Base-by-base conservation (phyloP, 139 green algal species). In the Micromonas commoda region DNA sequence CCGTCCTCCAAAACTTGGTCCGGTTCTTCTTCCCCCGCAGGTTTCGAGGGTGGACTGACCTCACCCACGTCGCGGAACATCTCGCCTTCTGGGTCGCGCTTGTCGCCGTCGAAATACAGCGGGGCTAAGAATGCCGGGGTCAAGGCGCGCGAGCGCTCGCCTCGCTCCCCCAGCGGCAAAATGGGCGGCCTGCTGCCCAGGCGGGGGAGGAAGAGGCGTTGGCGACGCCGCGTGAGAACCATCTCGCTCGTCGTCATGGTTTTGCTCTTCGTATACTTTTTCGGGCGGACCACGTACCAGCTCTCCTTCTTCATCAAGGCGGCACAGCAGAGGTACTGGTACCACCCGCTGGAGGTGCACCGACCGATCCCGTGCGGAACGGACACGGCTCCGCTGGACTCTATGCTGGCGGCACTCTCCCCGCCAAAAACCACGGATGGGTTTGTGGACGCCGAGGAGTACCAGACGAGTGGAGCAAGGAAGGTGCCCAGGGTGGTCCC, bases 241-340 rank as follows among this genome's bases (percentile, higher is more conserved):
- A 32, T n/a, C 35, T 6, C 35, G 13, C 26, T 23, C 20, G 35
- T 61, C 23, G 23, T 28, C 35, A 19, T 75, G 29, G 4, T 60
- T n/a, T 54, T 75, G 1, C 16, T 54, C 1, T 29, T 75, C 35
- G 21, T 75, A 2, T 54, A 75, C 37, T 75, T 75, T 32, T 75
- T 75, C 68, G 68, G 68, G 23, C 68, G 68, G 26, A 75, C 68
- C 24, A n/a, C 68, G 68, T 75, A 75, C 13, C 68, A 75, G 33
- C 35, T 75, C 26, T n/a, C 35, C 29, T 75, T 61, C 68, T 75
- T 75, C 35, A 13, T 60, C 1, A 75, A 75, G 28, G 35, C 35
- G 33, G 68, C 29, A n/a, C 35, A 35, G 32, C 26, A 61, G 16
- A 1, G 68, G 4, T 75, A 75, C 68, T 32, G n/a, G 32, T 61